phyloP scores from a whole-genome alignment of 306 rosid genomes.

The Nissolia schottii region DNA sequence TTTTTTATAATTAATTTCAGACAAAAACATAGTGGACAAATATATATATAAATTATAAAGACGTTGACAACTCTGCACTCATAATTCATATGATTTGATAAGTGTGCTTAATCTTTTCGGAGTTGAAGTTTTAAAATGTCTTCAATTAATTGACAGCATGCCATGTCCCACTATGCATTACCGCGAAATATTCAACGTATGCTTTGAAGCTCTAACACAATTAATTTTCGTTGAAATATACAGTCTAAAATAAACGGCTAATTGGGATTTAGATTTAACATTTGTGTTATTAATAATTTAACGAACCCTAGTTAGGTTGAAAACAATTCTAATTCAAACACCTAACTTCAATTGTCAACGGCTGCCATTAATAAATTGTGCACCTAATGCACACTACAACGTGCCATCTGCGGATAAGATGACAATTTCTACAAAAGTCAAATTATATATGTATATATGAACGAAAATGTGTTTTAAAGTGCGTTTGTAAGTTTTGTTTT shows the following conservation, averaged over 20 bases:
- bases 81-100: neutral
- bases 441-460: neutral
- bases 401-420: conserved; percentile 5
- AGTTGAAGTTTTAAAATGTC: conserved; percentile 14
- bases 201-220: neutral
- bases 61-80: neutral
- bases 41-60: neutral
- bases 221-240: neutral
- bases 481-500: no score
- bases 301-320: neutral
- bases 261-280: neutral
- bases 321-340: conserved; percentile 2
- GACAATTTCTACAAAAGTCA: neutral
- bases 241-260: neutral
- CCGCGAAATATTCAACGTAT: neutral
- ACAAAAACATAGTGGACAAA: neutral
- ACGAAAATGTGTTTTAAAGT: neutral
- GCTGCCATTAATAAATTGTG: neutral
- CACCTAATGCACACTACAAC: conserved; percentile 18
- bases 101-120: neutral
- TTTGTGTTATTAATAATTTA: neutral
- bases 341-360: conserved; percentile 5
- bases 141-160: neutral
- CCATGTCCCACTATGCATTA: neutral
- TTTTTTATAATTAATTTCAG: neutral